Base-by-base conservation (phyloP, 805 yeast species). In the Gaillardinia entomophila region DNA sequence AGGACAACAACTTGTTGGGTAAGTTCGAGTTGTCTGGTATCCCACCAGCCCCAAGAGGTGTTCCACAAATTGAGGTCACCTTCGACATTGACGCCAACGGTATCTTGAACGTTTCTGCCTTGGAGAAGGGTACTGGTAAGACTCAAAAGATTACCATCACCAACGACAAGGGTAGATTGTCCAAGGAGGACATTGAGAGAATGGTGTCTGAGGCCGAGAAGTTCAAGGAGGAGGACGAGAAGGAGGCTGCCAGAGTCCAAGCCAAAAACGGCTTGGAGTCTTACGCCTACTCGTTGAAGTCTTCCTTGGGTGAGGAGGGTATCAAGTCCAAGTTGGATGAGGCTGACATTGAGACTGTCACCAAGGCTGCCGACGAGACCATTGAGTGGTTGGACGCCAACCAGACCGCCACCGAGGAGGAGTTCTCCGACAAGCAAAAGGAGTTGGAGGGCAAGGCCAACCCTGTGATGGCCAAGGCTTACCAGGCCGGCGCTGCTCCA, bases 31-130 rank as follows among this genome's bases (percentile, higher is more conserved):
- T 89, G 56, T 68, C 92, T 48, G 96, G 96, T 64, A 89, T 89
- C 46, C 97, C 97, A 57, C 96, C 96, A 51, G 96, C 96, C 28
- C 96, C 96, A 71, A 87, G 96, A 73, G 97, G 97, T 77, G 94
- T 84, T 46, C 97, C 97, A 58, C 96, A 88, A 74, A 82, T 89
- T 54, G 97, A 89, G 77, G 97, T 89, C 49, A 89, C 96, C 54
- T 89, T 89, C 60, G 97, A 89, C 66, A 73, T 89, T 56, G 97
- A 89, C 66, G 96, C 97, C 48, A 89, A 89, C 68, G 97, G 97
- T 75, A 89, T 89, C 69, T 74, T 89, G 69, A 89, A 89, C 67
- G 97, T 89, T 37, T 82, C 94, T 49, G 97, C 97, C 40, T 75
- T 88, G 51, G 97, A 89, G 75, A 89, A 90, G 79, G 96, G 96